Conservation (phyloP, 2,329 filamentous ascomycete species). For the Cercospora citrullina region DNA sequence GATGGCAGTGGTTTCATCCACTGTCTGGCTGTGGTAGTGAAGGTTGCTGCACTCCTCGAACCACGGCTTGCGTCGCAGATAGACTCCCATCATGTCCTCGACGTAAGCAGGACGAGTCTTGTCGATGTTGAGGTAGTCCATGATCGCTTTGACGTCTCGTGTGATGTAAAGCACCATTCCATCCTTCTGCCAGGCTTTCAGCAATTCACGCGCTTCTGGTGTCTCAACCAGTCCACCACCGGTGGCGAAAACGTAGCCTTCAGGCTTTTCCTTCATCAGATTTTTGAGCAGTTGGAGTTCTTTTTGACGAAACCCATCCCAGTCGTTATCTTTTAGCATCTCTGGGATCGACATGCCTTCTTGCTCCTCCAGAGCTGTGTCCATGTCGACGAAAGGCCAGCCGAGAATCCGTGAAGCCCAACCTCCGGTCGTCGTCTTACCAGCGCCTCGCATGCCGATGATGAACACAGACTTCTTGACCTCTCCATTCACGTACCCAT, state of each 20-base stretch:
- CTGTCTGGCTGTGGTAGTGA: slow-evolving; percentile 80
- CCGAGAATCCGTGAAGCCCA: slow-evolving; percentile 78
- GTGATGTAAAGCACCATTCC: slow-evolving; percentile 87
- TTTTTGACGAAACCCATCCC: slow-evolving; percentile 81
- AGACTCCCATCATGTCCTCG: slow-evolving; percentile 88
- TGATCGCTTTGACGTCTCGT: slow-evolving; percentile 81
- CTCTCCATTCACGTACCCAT: slow-evolving; percentile 35
- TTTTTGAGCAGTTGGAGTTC: slow-evolving; percentile 74
- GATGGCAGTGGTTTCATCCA: slow-evolving; percentile 44
- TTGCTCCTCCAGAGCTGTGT: slow-evolving; percentile 77
- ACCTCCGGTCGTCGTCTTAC: slow-evolving; percentile 88
- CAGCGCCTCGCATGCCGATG: slow-evolving; percentile 95
- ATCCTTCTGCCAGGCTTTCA: slow-evolving; percentile 72
- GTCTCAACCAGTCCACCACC: slow-evolving; percentile 92
- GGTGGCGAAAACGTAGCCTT: slow-evolving; percentile 83
- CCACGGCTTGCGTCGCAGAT: slow-evolving; percentile 83
- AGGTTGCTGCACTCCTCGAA: slow-evolving; percentile 92
- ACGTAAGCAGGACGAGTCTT: slow-evolving; percentile 90
- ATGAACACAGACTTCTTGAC: slow-evolving; percentile 76
- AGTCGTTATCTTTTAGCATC: slow-evolving; percentile 75
- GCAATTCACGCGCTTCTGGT: slow-evolving; percentile 72
- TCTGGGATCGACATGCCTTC: slow-evolving; percentile 78
- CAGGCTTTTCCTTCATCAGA: slow-evolving; percentile 71
- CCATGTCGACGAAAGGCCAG: slow-evolving; percentile 80
- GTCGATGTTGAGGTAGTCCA: slow-evolving; percentile 84